Conservation (phyloP, 2,329 filamentous ascomycete species). For the Penicillium aurantiogriseum region DNA sequence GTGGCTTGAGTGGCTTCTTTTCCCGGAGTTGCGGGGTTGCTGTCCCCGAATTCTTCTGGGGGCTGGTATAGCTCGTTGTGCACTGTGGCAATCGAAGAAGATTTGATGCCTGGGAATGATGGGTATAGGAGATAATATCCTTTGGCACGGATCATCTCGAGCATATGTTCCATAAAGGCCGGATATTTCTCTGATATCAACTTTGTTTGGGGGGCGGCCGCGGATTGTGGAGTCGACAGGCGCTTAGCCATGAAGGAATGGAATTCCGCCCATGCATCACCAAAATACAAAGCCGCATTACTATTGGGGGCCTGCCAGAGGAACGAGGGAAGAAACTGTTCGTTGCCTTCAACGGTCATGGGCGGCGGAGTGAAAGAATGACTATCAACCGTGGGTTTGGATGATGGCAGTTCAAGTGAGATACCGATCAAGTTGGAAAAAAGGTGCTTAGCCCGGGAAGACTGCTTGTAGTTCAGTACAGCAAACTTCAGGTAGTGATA, state of each 20-base stretch:
- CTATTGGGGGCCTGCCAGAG: slow-evolving; percentile 83
- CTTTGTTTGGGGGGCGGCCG: slow-evolving; percentile 44
- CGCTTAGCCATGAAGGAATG: slow-evolving; percentile 73
- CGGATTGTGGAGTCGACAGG: slow-evolving; percentile 41
- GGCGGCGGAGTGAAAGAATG: slow-evolving; percentile 48
- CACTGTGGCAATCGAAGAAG: slow-evolving; percentile 63
- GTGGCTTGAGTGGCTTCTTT: slow-evolving; percentile 4
- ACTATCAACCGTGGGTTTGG: slow-evolving; percentile 56
- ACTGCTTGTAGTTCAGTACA: slow-evolving; percentile 75
- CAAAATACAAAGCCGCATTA: slow-evolving; percentile 78
- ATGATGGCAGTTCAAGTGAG: slow-evolving; percentile 70
- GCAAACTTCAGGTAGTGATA: slow-evolving; percentile 82
- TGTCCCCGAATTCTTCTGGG: slow-evolving; percentile 63
- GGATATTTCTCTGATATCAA: slow-evolving; percentile 67
- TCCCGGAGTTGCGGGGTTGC: slow-evolving; percentile 1
- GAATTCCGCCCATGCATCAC: slow-evolving; percentile 81
- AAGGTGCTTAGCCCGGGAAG: slow-evolving; percentile 47
- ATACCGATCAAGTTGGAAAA: slow-evolving; percentile 68
- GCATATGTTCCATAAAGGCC: slow-evolving; percentile 73
- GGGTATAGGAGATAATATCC: slow-evolving; percentile 83
- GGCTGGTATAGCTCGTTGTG: slow-evolving; percentile 71
- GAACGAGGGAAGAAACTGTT: slow-evolving; percentile 57
- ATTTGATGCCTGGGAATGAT: slow-evolving; percentile 48
- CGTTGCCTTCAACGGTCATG: slow-evolving; percentile 20
- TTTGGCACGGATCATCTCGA: slow-evolving; percentile 71